Evolutionary conservation across 805 yeast species (phyloP).

Genomic region (Schwanniomyces occidentalis): DNA sequence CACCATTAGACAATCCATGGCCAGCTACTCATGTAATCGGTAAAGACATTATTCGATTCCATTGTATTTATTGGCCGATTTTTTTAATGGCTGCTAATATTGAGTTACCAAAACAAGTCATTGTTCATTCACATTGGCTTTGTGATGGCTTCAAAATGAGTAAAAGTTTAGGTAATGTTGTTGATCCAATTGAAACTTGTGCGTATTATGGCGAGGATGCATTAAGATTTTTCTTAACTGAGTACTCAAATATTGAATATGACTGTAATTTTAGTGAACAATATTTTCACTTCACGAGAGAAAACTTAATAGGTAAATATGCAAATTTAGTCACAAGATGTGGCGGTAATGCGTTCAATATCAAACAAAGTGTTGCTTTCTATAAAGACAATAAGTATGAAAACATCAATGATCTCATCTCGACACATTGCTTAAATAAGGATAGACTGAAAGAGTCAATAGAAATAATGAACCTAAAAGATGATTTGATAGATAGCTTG

Average conservation of each 20-base stretch:
- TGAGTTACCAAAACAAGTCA: slow-evolving; percentile 66
- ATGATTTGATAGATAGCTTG: slow-evolving; percentile 29
- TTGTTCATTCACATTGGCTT: slow-evolving; percentile 95
- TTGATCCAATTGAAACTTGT: slow-evolving; percentile 76
- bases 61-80: slow-evolving; percentile 92
- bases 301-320: slow-evolving; percentile 74
- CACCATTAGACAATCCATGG: slow-evolving; percentile 40
- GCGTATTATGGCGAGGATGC: slow-evolving; percentile 70
- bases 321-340: slow-evolving; percentile 77
- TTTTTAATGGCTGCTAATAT: slow-evolving; percentile 81
- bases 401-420: slow-evolving; percentile 23
- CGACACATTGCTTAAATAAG: slow-evolving; percentile 4
- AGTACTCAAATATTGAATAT: slow-evolving; percentile 68
- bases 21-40: slow-evolving; percentile 86
- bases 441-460: slow-evolving; percentile 7
- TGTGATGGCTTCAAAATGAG: slow-evolving; percentile 91
- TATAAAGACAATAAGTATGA: slow-evolving; percentile 20
- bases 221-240: slow-evolving; percentile 72
- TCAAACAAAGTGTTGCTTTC: slow-evolving; percentile 44
- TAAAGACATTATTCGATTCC: slow-evolving; percentile 87
- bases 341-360: slow-evolving; percentile 67
- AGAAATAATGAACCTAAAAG: slow-evolving; percentile 14
- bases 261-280: slow-evolving; percentile 80
- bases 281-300: slow-evolving; percentile 52
- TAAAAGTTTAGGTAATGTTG: slow-evolving; percentile 88